Base-by-base conservation (phyloP, 352 stramenopile species). In the Nothophytophthora sp. region DNA sequence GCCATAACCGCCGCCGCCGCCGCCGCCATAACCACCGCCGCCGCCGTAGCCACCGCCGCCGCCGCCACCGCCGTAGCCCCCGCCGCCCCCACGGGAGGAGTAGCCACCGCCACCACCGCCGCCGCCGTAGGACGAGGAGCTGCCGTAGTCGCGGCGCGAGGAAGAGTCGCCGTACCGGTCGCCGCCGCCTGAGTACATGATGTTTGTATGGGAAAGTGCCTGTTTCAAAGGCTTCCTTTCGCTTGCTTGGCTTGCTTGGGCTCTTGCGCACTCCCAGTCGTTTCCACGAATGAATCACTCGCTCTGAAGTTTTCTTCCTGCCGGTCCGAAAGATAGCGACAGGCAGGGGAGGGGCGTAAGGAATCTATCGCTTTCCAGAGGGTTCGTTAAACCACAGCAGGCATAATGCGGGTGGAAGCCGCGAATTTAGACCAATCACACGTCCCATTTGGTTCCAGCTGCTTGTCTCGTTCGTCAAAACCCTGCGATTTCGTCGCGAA, bases 161-260 rank as follows among this genome's bases (percentile, higher is more conserved):
- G 79, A 92, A 52, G 77, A 90, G 52, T 92, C 79, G 55, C 60
- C 67, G 67, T 90, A 75, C 60, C 79, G 70, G 57, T 90, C 79
- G 49, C 71, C 67, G 60, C 73, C 77, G 60, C 75, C 71, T 40
- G 76, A 71, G 74, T 87, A 88, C 77, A 88, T 88, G 20, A n/a
- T 68, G 39, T 32, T 22, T 19, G n/a, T 52, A 49, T 59, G 62
- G 54, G 70, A 50, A 68, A 49, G 16, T 27, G 30, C 20, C 23
- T n/a, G n/a, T n/a, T n/a, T n/a, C n/a, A n/a, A n/a, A n/a, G n/a
- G n/a, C n/a, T n/a, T n/a, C n/a, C n/a, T n/a, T n/a, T n/a, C 45
- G 48, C 27, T 45, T 8, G 32, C 34, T 29, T 67, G 52, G 53
- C 55, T 37, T 36, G 34, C 39, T 16, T 19, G 10, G 22, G 15